Percentiles rank a stretch among this genome's conserved stretches.
Conservation (phyloP, 805 yeast genomes). For the Candida corydali region DNA sequence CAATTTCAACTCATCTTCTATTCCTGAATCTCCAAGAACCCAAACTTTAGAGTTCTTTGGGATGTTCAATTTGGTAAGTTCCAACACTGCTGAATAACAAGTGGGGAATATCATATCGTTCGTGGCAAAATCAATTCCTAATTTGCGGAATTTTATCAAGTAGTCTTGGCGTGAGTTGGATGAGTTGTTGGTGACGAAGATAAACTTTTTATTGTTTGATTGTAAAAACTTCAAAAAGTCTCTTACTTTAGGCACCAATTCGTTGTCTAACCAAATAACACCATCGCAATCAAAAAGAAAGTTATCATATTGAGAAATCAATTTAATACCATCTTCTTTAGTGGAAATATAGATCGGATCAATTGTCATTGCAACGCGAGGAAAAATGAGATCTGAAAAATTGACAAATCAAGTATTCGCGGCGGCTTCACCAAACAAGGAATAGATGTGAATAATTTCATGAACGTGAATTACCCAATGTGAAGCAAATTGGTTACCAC, state of each 20-base stretch:
- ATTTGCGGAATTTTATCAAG: constrained; percentile 24
- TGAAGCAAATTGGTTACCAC: too few relatives aligned
- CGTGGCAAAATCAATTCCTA: constrained; percentile 26
- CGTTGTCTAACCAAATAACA: constrained; percentile 37
- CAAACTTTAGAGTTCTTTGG: constrained; percentile 31
- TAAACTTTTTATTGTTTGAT: constrained; percentile 21
- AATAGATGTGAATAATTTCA: too few relatives aligned
- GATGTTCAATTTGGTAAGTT: constrained; percentile 20
- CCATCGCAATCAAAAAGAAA: constrained; percentile 43
- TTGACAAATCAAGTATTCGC: too few relatives aligned
- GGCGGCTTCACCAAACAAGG: too few relatives aligned
- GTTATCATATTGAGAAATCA: constrained; percentile 29
- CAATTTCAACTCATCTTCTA: constrained; percentile 30
- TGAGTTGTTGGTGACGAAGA: constrained; percentile 37
- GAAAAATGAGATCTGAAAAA: background rate
- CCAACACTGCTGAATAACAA: constrained; percentile 32
- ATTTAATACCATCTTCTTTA: constrained; percentile 14
- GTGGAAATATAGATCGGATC: constrained; percentile 10
- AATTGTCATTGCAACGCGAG: constrained; percentile 11
- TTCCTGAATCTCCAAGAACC: constrained; percentile 39
- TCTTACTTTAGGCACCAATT: constrained; percentile 28
- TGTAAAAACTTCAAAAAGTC: constrained; percentile 22
- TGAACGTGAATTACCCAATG: too few relatives aligned
- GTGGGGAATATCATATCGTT: constrained; percentile 33
- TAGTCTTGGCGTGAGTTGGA: constrained; percentile 31